Evolutionary conservation across 768 basidiomycete genomes (phyloP), one percentile per base, ranked within the genome.

Genomic region (Tylopilus sp.): DNA sequence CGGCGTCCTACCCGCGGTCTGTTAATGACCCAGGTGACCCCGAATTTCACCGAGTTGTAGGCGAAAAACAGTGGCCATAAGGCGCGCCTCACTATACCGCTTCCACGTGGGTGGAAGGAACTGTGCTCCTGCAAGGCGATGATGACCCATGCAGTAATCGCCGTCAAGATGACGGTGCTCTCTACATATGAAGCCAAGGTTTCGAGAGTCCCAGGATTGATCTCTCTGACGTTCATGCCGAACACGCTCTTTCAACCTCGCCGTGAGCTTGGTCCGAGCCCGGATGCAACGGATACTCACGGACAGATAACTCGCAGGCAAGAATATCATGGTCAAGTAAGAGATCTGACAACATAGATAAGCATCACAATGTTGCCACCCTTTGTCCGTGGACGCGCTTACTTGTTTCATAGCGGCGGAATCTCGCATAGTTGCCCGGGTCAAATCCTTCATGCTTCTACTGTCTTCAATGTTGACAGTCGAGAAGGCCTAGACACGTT

Each of bases 291-390:
- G 2, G 9, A 6, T 8, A 63, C 65, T 44, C 48, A 68, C 68
- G 5, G 67, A 53, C 38, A 64, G 63, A 49, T 81, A 81, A 8
- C 72, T 75, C 4, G 80, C 76, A 1, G 83, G 83, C 22, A 84
- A 66, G 65, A 83, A 84, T 28, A 82, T 61, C 80, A 83, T 80
- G 0, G 81, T 82, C 6, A 85, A 63, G 50, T 81, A 82, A 0
- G 80, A 73, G 28, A 84, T 76, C 62, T 81, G 73, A 51, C 35
- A 12, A 30, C n/a, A 6, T 17, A 20, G 11, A 25, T 57, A 3
- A 51, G 47, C 4, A 25, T 36, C n/a, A 12, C 13, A 33, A 25
- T n/a, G 36, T 3, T 12, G 35, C 41, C n/a, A n/a, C n/a, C n/a
- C n/a, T n/a, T n/a, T n/a, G 17, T 12, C 4, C 23, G 20, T 13